Evolutionary conservation across 139 green algal genomes (phyloP).

Genomic region (Tetradesmus lagerheimii): DNA sequence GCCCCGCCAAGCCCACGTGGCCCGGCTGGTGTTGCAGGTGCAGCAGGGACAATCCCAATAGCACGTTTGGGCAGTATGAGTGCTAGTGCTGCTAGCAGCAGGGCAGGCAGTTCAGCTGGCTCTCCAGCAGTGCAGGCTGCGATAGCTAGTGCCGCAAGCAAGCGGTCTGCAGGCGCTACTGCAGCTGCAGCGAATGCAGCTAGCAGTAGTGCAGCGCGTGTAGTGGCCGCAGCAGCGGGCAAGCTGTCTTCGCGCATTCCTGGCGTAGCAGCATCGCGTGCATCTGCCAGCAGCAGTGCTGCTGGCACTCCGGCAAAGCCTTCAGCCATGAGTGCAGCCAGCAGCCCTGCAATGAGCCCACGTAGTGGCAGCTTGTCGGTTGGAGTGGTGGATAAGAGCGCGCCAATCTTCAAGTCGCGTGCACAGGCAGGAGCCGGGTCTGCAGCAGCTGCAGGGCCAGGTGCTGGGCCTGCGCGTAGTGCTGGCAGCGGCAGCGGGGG

Average conservation of each 20-base stretch:
- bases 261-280: background rate
- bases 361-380: background rate
- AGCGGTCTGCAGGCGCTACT: background rate
- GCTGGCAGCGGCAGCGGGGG: background rate
- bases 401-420: background rate
- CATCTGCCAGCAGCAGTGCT: background rate
- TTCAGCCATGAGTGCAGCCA: background rate
- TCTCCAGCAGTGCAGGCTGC: background rate
- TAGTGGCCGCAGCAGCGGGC: background rate
- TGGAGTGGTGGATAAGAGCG: background rate
- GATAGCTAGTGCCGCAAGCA: background rate
- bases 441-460: background rate
- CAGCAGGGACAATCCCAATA: background rate
- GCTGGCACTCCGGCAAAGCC: background rate
- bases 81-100: background rate
- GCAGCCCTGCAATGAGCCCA: constrained; percentile 16
- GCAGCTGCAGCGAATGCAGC: background rate
- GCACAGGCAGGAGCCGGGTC: background rate
- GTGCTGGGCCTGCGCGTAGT: background rate
- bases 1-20: background rate
- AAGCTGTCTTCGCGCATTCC: constrained; percentile 17
- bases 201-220: background rate
- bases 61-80: background rate
- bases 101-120: background rate
- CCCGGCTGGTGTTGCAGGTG: background rate